Conservation (phyloP, 2,329 filamentous ascomycete genomes). For the Aspergillus sp. region DNA sequence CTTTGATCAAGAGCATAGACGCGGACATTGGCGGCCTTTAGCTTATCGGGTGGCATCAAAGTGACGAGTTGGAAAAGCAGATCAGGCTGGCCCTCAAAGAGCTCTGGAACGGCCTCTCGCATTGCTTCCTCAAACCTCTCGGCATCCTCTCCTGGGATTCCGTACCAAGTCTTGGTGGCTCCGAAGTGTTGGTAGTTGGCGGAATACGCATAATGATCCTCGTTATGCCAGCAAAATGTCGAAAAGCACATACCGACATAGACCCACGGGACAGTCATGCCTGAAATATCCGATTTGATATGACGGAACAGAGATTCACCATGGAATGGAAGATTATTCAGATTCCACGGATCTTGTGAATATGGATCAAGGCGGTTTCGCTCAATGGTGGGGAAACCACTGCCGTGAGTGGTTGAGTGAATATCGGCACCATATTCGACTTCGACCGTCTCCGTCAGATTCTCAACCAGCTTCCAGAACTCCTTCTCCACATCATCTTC, state of each 20-base stretch:
- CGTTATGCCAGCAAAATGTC: constrained; percentile 99
- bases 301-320: constrained; percentile 92
- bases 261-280: constrained; percentile 99
- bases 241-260: constrained; percentile 99
- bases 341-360: constrained; percentile 90
- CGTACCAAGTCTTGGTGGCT: constrained; percentile 98
- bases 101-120: constrained; percentile 89
- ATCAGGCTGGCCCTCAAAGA: constrained; percentile 97
- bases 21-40: constrained; percentile 88
- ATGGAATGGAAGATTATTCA: constrained; percentile 89
- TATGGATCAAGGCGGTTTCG: constrained; percentile 86
- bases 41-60: constrained; percentile 86
- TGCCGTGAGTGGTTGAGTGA: constrained; percentile 96
- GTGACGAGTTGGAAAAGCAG: constrained; percentile 97
- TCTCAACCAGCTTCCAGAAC: constrained; percentile 94
- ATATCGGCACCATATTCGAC: constrained; percentile 99
- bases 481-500: constrained; percentile 96
- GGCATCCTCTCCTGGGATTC: constrained; percentile 90
- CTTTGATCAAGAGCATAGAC: constrained; percentile 96
- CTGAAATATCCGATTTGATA: constrained; percentile 97
- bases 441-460: constrained; percentile 92
- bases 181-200: constrained; percentile 99
- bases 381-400: constrained; percentile 93
- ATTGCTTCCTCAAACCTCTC: constrained; percentile 96
- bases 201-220: constrained; percentile 97